phyloP scores from a whole-genome alignment of 129 eudicot species.

The Flaveria bidentis region DNA sequence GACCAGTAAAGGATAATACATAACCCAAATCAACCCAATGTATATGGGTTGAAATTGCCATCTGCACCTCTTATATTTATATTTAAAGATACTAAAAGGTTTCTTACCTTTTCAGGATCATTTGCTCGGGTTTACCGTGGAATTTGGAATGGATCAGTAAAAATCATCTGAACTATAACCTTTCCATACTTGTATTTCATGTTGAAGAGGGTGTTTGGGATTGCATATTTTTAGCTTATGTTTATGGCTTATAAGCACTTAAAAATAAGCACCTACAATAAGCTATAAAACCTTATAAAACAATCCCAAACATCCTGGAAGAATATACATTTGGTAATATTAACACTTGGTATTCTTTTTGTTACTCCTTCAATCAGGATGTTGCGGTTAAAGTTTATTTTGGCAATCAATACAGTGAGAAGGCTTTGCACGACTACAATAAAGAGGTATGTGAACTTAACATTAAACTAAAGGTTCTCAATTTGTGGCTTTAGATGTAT shows the following conservation, averaged over 20 bases:
- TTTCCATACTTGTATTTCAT: conserved; percentile 22
- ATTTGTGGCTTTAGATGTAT: background rate
- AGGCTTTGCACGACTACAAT: conserved; percentile 62
- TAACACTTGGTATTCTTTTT: conserved; percentile 13
- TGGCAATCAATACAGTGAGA: conserved; percentile 66
- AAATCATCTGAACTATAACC: conserved; percentile 15
- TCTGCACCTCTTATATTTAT: background rate
- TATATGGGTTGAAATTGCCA: background rate
- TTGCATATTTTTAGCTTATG: background rate
- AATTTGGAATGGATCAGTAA: conserved; percentile 89
- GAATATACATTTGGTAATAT: background rate
- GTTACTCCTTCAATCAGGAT: conserved; percentile 52
- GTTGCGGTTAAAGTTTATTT: conserved; percentile 79
- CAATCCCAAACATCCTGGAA: conserved; percentile 2
- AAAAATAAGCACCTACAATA: background rate
- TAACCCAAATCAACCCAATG: too few species aligned
- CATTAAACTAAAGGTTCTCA: background rate
- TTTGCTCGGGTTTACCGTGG: conserved; percentile 87
- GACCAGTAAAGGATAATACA: too few species aligned
- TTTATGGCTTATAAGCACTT: background rate
- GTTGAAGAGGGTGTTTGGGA: background rate
- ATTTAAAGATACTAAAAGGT: background rate
- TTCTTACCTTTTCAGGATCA: conserved; percentile 57
- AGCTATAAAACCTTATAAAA: background rate
- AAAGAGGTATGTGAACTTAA: conserved; percentile 54